Conservation (phyloP, 352 stramenopile genomes). For the Globisporangium lucens region DNA sequence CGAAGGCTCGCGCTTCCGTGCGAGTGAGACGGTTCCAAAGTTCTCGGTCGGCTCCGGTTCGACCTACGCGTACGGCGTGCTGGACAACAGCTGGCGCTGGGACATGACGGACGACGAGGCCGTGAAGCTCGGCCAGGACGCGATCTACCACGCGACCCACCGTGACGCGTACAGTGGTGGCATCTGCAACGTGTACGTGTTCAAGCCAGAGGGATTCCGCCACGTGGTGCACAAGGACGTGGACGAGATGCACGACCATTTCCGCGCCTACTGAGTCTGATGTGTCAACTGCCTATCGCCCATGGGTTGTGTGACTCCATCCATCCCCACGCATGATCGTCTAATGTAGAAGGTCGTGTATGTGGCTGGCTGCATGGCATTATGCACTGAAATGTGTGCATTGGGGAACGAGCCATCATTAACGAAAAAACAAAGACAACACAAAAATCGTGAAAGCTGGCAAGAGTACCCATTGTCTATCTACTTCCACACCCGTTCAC, state of each 20-base stretch:
- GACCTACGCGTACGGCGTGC: conserved; percentile 99
- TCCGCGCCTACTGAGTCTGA: conserved; percentile 38
- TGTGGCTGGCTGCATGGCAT: background rate
- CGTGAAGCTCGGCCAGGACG: conserved; percentile 97
- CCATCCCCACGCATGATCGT: background rate
- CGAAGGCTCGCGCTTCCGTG: conserved; percentile 97
- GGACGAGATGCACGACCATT: conserved; percentile 97
- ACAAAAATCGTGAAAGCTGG: background rate
- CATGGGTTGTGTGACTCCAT: background rate
- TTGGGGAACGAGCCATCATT: background rate
- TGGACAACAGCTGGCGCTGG: conserved; percentile 96
- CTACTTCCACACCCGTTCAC: background rate
- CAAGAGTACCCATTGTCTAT: background rate
- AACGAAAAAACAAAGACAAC: background rate
- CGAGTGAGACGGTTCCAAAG: conserved; percentile 92
- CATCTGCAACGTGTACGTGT: conserved; percentile 96
- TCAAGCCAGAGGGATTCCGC: conserved; percentile 96
- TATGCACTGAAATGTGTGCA: background rate
- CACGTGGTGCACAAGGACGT: conserved; percentile 97
- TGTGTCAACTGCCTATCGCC: background rate
- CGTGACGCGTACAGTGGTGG: conserved; percentile 98
- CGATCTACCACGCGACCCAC: conserved; percentile 99
- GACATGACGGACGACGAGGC: conserved; percentile 98
- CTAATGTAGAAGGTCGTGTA: background rate
- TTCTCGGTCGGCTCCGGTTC: conserved; percentile 99